Conservation (phyloP, 169 alveolate genomes). For the Eimeria necatrix region DNA sequence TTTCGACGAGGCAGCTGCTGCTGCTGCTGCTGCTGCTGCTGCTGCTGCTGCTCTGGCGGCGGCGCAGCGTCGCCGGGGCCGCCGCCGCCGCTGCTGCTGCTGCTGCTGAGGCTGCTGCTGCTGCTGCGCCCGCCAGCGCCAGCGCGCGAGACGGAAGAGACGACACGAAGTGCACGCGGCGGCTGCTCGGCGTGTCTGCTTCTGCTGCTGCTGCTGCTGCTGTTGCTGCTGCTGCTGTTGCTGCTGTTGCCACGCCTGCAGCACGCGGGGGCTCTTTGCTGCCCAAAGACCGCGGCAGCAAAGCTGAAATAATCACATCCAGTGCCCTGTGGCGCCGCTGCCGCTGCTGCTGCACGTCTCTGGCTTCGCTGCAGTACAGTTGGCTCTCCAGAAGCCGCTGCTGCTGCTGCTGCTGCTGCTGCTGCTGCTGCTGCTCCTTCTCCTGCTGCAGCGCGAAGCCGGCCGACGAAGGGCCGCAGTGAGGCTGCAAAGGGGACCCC, state of each 20-base stretch:
- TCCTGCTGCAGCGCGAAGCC: conserved; percentile 5
- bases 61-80: background rate
- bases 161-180: background rate
- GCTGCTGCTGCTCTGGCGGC: conserved; percentile 29
- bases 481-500: conserved; percentile 4
- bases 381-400: conserved; percentile 16
- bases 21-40: conserved; percentile 22
- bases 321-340: conserved; percentile 56
- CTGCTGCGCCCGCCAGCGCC: conserved; percentile 8
- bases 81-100: conserved; percentile 17
- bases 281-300: conserved; percentile 42
- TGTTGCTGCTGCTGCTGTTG: conserved; percentile 49
- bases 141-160: conserved; percentile 35
- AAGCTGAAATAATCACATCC: conserved; percentile 11
- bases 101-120: conserved; percentile 40
- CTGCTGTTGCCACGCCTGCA: conserved; percentile 22
- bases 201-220: conserved; percentile 40
- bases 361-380: background rate
- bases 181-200: conserved; percentile 44
- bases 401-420: conserved; percentile 65
- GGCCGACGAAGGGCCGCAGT: background rate
- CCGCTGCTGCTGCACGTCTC: conserved; percentile 29
- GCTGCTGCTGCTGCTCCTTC: conserved; percentile 59
- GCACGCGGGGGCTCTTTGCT: conserved; percentile 3
- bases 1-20: conserved; percentile 17